Evolutionary conservation across 2,329 filamentous ascomycete genomes (phyloP).

Genomic region (Dactylonectria estremocensis): DNA sequence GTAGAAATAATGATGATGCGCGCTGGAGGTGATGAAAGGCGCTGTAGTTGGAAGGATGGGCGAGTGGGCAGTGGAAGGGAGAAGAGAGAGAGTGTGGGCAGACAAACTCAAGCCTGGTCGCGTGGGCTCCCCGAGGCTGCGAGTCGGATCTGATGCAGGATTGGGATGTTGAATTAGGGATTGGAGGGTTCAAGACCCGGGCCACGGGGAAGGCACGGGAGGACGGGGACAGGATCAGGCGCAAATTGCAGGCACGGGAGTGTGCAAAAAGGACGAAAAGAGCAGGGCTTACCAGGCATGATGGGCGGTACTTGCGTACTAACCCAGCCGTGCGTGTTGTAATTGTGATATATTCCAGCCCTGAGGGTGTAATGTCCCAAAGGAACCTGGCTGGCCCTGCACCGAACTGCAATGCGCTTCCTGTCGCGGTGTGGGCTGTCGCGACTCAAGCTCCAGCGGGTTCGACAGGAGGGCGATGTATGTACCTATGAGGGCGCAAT

Average conservation of each 20-base stretch:
- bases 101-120: constrained; percentile 15
- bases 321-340: not conserved
- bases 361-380: not conserved
- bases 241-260: not conserved
- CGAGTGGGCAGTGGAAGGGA: constrained; percentile 18
- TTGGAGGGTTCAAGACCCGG: not conserved
- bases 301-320: constrained; percentile 9
- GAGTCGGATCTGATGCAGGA: constrained; percentile 9
- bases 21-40: not conserved
- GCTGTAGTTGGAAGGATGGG: constrained; percentile 4
- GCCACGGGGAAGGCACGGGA: not conserved
- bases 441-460: constrained; percentile 13
- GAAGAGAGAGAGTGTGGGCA: constrained; percentile 14
- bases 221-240: not conserved
- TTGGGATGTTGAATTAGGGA: constrained; percentile 8
- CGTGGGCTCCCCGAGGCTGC: constrained; percentile 20
- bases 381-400: constrained; percentile 12
- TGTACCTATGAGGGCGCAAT: constrained; percentile 16
- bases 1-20: constrained; percentile 15
- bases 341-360: not conserved
- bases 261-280: not conserved
- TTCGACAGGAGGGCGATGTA: constrained; percentile 17
- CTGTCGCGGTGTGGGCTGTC: constrained; percentile 11
- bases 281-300: constrained; percentile 31
- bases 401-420: constrained; percentile 1